Evolutionary conservation across 208 protist species (phyloP), one percentile per base, ranked within the genome.

Genomic region (Trypanosoma caninum): DNA sequence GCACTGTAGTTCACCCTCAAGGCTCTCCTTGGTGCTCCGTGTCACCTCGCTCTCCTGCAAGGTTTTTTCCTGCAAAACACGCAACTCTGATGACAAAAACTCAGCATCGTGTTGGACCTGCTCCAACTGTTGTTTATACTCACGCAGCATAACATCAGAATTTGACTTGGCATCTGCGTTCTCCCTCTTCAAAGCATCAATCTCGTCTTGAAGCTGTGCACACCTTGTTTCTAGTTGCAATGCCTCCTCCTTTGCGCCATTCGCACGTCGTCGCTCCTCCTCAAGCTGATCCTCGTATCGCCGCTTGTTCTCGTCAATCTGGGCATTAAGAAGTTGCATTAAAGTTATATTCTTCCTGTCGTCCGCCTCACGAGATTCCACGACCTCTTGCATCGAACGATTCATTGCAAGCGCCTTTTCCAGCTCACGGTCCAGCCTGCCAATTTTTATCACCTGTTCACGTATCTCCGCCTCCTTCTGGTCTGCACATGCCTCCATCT

Each of bases 311-410:
- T 91, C 78, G 6, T 92, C 84, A 7, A 96, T 55, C 46, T 96
- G 89, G 2, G 72, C 53, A 54, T 90, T 88, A 5, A 96, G 71
- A 30, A 96, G 53, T 65, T 96, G 87, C 84, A 94, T 79, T 23
- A 96, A 74, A 0, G 82, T 72, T 3, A 90, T 67, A 61, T 95
- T 95, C 53, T 88, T 93, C 44, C 72, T 64, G 56, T 93, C 89
- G 27, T 91, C 87, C 7, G 64, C 76, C 59, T 95, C 84, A 16
- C 80, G 74, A 8, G 59, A 65, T 45, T 88, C 82, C 9, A 96
- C 45, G 1, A 84, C 82, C 48, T 85, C 70, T 46, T 92, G 89
- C 22, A 96, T 56, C 1, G 82, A 69, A 23, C 54, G 76, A 72
- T 89, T 91, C 44, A 90, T 76, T 11, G 72, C 58, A 6, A 86